Evolutionary conservation across 2,329 filamentous ascomycete species (phyloP), one percentile per base, ranked within the genome.

Genomic region (Diatrype stigma): DNA sequence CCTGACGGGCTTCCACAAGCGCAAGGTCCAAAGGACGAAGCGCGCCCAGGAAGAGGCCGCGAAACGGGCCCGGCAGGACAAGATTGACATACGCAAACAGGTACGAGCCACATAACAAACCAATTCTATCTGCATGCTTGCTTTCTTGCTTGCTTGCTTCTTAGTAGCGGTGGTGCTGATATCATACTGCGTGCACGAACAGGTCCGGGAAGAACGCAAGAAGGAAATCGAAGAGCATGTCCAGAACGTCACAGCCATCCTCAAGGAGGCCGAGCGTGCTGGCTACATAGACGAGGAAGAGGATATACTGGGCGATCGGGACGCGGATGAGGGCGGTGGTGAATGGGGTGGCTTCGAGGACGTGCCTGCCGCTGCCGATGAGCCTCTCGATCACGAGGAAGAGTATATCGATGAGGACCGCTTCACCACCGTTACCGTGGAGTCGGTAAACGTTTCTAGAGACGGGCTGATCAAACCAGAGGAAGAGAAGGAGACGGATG

Each of bases 341-440:
- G 73, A 84, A 60, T 91, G 86, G 84, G 76, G 76, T 47, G 89
- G 87, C 1, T 77, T 91, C 48, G 73, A 77, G 19, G 84, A 87
- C 45, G 58, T 67, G 34, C 70, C 72, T 17, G 70, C 68, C 32
- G 55, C 54, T 12, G 42, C 30, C 6, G 62, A 57, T 42, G 67
- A 78, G 37, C 77, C 83, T 21, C 72, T 94, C 42, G 85, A 95
- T 65, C 85, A 90, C 60, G 89, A 96, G 67, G 91, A 93, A 59
- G 91, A 97, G 69, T 99, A 96, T 71, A 82, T 96, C 58, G 94
- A 99, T 68, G 94, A 97, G 68, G 93, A 96, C 69, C 89, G 88
- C 66, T 96, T 90, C 68, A 97, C 94, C 1, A 96, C 90, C 1
- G 94, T 99, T 23, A 96, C 90, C 0, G 85, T 99, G 1, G 93